Conservation (phyloP, 768 basidiomycete genomes). For the Leucocoprinus birnbaumii region DNA sequence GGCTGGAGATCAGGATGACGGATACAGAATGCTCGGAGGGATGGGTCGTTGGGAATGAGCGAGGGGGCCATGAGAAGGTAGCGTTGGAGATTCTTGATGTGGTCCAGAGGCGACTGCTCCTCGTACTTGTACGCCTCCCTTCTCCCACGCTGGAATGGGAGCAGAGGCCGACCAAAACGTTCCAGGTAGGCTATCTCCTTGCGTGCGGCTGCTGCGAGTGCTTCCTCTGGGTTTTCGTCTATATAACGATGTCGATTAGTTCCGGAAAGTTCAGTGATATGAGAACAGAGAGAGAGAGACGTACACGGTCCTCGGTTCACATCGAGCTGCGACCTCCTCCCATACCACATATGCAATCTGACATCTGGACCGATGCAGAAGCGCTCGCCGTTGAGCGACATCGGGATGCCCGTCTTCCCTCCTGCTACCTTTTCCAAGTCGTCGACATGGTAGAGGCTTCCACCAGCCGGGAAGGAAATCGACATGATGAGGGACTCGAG, state of each 20-base stretch:
- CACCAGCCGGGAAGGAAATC: constrained; percentile 37
- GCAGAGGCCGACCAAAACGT: constrained; percentile 41
- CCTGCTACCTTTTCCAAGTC: constrained; percentile 32
- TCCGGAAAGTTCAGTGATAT: constrained; percentile 20
- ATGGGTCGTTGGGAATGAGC: constrained; percentile 35
- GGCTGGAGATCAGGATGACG: constrained; percentile 49
- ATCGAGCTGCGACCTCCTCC: constrained; percentile 45
- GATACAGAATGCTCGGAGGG: constrained; percentile 41
- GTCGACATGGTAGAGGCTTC: constrained; percentile 37
- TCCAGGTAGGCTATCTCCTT: constrained; percentile 48
- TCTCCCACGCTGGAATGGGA: constrained; percentile 37
- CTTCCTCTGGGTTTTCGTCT: constrained; percentile 41
- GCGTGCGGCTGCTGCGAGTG: constrained; percentile 34
- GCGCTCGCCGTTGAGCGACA: constrained; percentile 22
- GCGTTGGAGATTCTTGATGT: constrained; percentile 44
- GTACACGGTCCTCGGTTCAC: constrained; percentile 50
- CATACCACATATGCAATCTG: constrained; percentile 25
- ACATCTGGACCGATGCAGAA: constrained; percentile 32
- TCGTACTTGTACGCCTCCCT: constrained; percentile 42
- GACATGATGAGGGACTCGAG: constrained; percentile 41
- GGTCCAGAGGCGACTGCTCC: constrained; percentile 37
- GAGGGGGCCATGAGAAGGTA: constrained; percentile 45
- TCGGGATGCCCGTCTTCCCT: constrained; percentile 21
- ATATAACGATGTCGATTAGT: constrained; percentile 26
- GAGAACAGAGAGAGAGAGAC: constrained; percentile 27